Evolutionary conservation across 2,329 filamentous ascomycete genomes (phyloP).

Genomic region (Aspergillus sp.): DNA sequence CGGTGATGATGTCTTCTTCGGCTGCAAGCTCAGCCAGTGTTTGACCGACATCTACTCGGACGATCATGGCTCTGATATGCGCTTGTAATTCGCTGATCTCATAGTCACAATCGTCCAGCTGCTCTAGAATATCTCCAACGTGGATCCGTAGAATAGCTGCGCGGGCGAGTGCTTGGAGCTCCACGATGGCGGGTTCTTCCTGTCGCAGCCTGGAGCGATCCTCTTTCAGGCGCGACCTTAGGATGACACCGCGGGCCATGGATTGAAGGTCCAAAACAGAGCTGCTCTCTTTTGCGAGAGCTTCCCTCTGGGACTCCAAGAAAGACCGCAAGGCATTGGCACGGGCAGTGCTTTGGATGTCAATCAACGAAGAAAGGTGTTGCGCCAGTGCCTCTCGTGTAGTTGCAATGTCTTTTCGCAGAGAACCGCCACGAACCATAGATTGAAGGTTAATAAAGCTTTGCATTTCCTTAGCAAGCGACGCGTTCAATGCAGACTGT

Average conservation of each 20-base stretch:
- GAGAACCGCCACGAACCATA: slow-evolving; percentile 40
- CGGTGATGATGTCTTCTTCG: slow-evolving; percentile 73
- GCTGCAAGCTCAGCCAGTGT: slow-evolving; percentile 76
- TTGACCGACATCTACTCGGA: slow-evolving; percentile 71
- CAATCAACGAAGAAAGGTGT: slow-evolving; percentile 28
- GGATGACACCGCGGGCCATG: slow-evolving; percentile 44
- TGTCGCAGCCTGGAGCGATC: slow-evolving; percentile 32
- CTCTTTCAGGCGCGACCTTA: slow-evolving; percentile 31
- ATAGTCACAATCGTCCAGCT: slow-evolving; percentile 67
- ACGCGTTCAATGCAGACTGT: slow-evolving; percentile 40
- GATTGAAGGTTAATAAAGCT: slow-evolving; percentile 49
- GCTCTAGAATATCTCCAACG: slow-evolving; percentile 58
- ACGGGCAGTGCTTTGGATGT: slow-evolving; percentile 35
- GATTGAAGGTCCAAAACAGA: slow-evolving; percentile 53
- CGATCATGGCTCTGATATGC: slow-evolving; percentile 73
- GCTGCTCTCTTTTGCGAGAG: slow-evolving; percentile 46
- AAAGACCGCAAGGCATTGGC: slow-evolving; percentile 32
- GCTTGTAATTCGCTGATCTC: slow-evolving; percentile 72
- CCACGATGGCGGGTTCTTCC: slow-evolving; percentile 30
- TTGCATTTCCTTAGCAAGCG: slow-evolving; percentile 41
- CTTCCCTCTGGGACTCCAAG: slow-evolving; percentile 32
- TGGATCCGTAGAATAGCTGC: slow-evolving; percentile 43
- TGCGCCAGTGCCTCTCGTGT: slow-evolving; percentile 29
- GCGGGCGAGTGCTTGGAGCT: slow-evolving; percentile 42
- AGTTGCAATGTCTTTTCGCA: slow-evolving; percentile 26